Evolutionary conservation across 2,329 filamentous ascomycete genomes (phyloP).

Genomic region (Aspergillus fructus): DNA sequence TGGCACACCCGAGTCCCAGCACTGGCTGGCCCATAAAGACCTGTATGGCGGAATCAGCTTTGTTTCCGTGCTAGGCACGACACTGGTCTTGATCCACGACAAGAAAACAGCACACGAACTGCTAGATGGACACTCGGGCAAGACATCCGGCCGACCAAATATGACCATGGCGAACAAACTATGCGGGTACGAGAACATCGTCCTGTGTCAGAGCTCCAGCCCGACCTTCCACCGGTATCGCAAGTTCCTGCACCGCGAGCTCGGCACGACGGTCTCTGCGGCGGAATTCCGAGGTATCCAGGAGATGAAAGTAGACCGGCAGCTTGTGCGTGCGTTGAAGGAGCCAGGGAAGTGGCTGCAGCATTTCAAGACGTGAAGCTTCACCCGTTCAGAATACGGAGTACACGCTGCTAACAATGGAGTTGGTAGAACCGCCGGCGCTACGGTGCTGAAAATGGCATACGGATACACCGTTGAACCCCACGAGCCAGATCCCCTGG

Average conservation of each 20-base stretch:
- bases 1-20: constrained; percentile 35
- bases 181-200: constrained; percentile 41
- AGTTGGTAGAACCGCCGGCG: constrained; percentile 33
- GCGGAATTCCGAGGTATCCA: constrained; percentile 43
- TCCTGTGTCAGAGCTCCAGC: constrained; percentile 38
- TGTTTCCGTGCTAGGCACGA: constrained; percentile 32
- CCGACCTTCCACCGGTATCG: constrained; percentile 41
- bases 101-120: constrained; percentile 27
- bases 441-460: constrained; percentile 42
- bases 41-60: constrained; percentile 36
- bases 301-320: constrained; percentile 44
- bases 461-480: constrained; percentile 35
- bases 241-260: constrained; percentile 44
- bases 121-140: constrained; percentile 29
- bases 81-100: constrained; percentile 35
- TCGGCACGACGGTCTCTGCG: constrained; percentile 45
- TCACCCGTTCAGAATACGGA: too few species aligned
- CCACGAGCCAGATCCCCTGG: constrained; percentile 30
- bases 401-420: neutral
- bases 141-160: constrained; percentile 26
- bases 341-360: constrained; percentile 39
- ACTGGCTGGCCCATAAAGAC: constrained; percentile 44
- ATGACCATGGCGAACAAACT: constrained; percentile 33
- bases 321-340: constrained; percentile 44
- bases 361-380: constrained; percentile 39